Percentiles rank a stretch among this genome's conserved stretches.
phyloP scores from a whole-genome alignment of 2,329 filamentous ascomycete genomes.

The Monosporascus ibericus region DNA sequence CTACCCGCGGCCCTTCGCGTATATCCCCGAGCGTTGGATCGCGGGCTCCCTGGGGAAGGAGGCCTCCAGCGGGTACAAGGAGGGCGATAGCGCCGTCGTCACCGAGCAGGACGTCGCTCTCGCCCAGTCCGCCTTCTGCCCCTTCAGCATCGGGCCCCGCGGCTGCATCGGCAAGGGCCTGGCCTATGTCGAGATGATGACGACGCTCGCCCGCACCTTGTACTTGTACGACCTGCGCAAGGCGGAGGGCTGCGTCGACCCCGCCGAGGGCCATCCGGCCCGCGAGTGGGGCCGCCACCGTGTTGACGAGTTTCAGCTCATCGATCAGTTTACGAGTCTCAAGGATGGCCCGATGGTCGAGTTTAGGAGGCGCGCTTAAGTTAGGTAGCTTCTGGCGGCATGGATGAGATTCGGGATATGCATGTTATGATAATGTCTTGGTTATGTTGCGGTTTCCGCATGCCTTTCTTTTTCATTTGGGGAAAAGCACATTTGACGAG shows the following conservation, averaged over 20 bases:
- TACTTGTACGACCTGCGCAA: slow-evolving; percentile 55
- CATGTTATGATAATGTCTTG: no score
- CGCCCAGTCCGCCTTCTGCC: slow-evolving; percentile 66
- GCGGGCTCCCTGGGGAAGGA: slow-evolving; percentile 32
- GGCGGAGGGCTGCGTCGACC: slow-evolving; percentile 41
- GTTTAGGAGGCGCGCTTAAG: slow-evolving; percentile 35
- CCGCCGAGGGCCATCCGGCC: slow-evolving; percentile 44
- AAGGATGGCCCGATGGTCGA: slow-evolving; percentile 68
- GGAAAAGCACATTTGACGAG: no score
- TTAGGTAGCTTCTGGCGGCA: no score
- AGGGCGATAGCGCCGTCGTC: slow-evolving; percentile 26
- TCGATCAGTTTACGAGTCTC: slow-evolving; percentile 66
- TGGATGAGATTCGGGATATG: no score
- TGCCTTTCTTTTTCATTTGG: no score
- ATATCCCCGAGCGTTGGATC: slow-evolving; percentile 61
- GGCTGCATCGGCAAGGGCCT: slow-evolving; percentile 68
- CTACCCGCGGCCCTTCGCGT: slow-evolving; percentile 53
- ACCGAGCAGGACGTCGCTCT: slow-evolving; percentile 45
- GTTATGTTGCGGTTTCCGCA: no score
- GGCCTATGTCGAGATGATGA: slow-evolving; percentile 61
- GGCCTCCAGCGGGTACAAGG: slow-evolving; percentile 21
- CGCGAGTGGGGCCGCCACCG: slow-evolving; percentile 50
- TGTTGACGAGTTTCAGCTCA: slow-evolving; percentile 58
- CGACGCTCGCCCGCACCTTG: slow-evolving; percentile 54
- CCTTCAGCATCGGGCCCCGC: slow-evolving; percentile 64